Base-by-base conservation (phyloP, 345 rosid genomes). In the Laguncularia racemosa region DNA sequence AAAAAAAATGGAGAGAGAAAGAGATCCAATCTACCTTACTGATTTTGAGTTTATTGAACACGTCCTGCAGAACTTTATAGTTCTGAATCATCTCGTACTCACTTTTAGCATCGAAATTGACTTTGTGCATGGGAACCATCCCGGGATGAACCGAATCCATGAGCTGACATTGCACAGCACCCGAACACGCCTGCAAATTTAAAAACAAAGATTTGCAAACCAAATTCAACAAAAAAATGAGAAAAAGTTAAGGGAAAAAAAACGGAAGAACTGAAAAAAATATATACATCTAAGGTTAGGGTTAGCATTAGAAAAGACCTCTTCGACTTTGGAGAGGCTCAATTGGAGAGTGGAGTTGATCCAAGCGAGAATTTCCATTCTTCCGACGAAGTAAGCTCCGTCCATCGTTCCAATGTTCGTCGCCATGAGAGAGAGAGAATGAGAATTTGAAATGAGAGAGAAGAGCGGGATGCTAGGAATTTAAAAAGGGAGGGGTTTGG, bases 41-140 rank as follows among this genome's bases (percentile, higher is more conserved):
- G 78, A 95, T 78, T 65, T 95, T 95, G 69, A 90, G 89, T 52
- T 95, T 95, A 76, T 90, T 95, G 70, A 95, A 95, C 43, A 90
- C 95, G 50, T 90, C 99, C 73, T 95, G 99, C 50, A 90, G 96
- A 40, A 95, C 91, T 69, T 95, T 90, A 60, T 85, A 95, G 67
- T 90, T 95, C 69, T 95, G 97, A 16, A 95, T 95, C 99, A 84
- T 95, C 77, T 95, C 97, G 72, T 88, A 95, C 75, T 95, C 99
- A 55, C 67, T 90, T 76, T 90, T 95, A 4, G 97, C 95, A 45
- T 95, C 96, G 53, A 82, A 95, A 50, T 90, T 95, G 71, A 95
- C 99, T 77, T 95, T 95, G 74, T 90, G 99, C 93, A 90, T 90
- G 67, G 97, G 93, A 50, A 90, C 99, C 61, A 74, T 75, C 58